A percentile compares a stretch with the other conserved stretches of the same genome.
phyloP scores from a whole-genome alignment of 2,329 filamentous ascomycete genomes.

The Atkinsonella hypoxylon region DNA sequence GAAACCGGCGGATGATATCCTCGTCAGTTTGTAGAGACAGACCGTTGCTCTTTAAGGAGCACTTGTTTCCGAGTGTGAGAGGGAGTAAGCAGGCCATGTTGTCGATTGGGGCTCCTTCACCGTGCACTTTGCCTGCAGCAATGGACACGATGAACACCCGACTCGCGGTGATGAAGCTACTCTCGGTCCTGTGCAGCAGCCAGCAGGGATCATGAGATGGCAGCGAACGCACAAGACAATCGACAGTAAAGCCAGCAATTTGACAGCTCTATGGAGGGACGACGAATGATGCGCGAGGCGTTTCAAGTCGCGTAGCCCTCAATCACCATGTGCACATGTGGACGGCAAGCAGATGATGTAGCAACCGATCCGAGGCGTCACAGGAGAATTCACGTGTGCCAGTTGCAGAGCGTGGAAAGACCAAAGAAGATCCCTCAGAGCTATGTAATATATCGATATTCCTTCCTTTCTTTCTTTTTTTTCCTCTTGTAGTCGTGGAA shows the following conservation, averaged over 20 bases:
- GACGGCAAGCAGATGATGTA: neutral
- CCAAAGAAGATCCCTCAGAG: too few species aligned
- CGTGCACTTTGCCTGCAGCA: neutral
- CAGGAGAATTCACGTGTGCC: neutral
- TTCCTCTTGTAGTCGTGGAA: neutral
- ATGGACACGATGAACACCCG: neutral
- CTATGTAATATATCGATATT: neutral
- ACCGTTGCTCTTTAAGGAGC: conserved; percentile 1
- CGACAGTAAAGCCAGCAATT: neutral
- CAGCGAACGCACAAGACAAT: neutral
- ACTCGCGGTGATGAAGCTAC: neutral
- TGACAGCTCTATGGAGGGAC: neutral
- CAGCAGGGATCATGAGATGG: neutral
- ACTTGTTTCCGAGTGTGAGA: conserved; percentile 15
- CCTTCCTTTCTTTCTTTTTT: neutral
- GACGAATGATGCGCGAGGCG: conserved; percentile 1
- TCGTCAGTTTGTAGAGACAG: neutral
- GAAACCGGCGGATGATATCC: neutral
- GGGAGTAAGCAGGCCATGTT: conserved; percentile 21
- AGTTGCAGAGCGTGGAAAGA: too few species aligned
- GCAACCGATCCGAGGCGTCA: conserved; percentile 1
- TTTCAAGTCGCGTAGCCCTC: conserved; percentile 5
- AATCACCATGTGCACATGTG: neutral
- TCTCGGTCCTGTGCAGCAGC: neutral
- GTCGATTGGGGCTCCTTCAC: neutral